Percentiles rank a stretch among this genome's conserved stretches.
These are phyloP conservation scores for Curvularia lunata DNA, from an alignment of 2,329 filamentous ascomycete species.

Conservation along the genomic window DNA sequence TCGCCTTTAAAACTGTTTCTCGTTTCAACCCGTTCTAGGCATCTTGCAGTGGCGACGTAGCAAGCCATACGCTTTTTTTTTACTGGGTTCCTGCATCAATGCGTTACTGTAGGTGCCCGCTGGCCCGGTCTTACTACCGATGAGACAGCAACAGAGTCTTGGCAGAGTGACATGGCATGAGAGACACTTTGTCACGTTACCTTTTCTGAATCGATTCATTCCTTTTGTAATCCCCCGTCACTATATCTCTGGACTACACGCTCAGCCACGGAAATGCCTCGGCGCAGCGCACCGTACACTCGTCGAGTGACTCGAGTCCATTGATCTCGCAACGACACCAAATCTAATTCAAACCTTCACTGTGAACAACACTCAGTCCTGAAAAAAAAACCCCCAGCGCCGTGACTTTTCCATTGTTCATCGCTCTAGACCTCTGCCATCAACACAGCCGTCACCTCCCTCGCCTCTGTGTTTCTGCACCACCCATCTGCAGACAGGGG, in stretches of 20 bases:
- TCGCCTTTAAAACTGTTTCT: no score
- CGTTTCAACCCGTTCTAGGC: constrained; percentile 12
- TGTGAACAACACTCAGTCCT: no score
- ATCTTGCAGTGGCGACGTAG: constrained; percentile 9
- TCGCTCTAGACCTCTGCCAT: neutral
- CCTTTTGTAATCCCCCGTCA: constrained; percentile 10
- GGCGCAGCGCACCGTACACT: neutral
- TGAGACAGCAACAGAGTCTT: no score
- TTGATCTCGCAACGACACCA: constrained; percentile 28
- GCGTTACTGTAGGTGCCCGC: neutral
- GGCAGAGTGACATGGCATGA: neutral
- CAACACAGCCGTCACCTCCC: no score
- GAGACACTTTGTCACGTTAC: neutral
- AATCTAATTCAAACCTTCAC: constrained; percentile 12
- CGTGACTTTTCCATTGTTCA: neutral
- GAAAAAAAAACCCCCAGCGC: no score
- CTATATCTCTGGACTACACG: neutral
- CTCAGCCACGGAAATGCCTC: constrained; percentile 10
- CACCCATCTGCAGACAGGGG: no score
- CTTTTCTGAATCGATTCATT: neutral
- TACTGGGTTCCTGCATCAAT: constrained; percentile 24
- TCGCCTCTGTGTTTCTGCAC: no score
- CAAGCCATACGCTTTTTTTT: constrained; percentile 6
- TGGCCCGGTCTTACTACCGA: no score
- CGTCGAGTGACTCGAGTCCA: constrained; percentile 21